Evolutionary conservation across 257 asterid genomes (phyloP).

Genomic region (Nemophila menziesii): DNA sequence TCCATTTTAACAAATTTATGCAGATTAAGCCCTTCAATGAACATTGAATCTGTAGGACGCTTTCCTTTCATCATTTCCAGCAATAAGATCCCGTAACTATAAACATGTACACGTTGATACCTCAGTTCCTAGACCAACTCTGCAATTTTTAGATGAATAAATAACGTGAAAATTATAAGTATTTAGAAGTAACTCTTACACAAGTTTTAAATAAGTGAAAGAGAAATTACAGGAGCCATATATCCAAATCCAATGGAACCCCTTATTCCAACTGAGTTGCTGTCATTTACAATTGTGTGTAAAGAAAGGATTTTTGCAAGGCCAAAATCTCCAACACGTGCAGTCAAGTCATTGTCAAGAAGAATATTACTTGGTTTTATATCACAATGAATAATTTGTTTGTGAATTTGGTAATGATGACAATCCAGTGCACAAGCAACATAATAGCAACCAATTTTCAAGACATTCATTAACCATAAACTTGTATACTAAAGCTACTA

Average conservation of each 20-base stretch:
- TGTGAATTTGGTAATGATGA: conserved; percentile 14
- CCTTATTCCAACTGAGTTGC: conserved; percentile 7
- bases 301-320: no score
- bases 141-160: neutral
- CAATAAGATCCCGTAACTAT: conserved; percentile 12
- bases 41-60: conserved; percentile 9
- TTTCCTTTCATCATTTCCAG: conserved; percentile 13
- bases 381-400: no score
- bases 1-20: neutral
- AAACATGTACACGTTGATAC: conserved; percentile 11
- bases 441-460: neutral
- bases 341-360: no score
- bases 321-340: no score
- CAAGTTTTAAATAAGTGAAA: no score
- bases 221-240: conserved; percentile 10
- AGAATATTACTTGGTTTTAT: no score
- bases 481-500: conserved; percentile 7
- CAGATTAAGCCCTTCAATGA: neutral
- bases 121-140: conserved; percentile 14
- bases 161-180: neutral
- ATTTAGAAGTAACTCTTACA: no score
- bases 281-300: neutral
- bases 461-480: conserved; percentile 13
- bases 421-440: conserved; percentile 12
- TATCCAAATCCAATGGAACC: conserved; percentile 19